Base-by-base conservation (phyloP, 108 stramenopile genomes). In the Nitzschia palea region DNA sequence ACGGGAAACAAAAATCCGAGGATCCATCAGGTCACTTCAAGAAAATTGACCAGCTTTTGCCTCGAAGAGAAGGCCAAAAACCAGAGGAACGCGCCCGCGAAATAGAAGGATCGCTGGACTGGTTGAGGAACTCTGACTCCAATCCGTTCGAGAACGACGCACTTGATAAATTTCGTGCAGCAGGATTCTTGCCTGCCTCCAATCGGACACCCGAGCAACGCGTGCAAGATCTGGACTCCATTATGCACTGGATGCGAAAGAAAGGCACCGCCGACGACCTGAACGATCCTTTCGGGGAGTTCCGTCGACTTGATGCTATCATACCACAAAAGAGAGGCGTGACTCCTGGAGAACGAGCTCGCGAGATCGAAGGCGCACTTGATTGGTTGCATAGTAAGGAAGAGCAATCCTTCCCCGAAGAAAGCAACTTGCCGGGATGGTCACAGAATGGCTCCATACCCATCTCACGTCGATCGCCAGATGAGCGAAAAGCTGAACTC, bases 91-190 rank as follows among this genome's bases (percentile, higher is more conserved):
- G 68, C 6, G 74, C 74, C 8, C 28, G 33, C 12, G 77, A 78
- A 3, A 71, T 78, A 45, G 70, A 71, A 55, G 64, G 37, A 50
- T 64, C 77, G 10, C 52, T 78, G 32, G 68, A 74, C 37, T 80
- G 73, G 73, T 44, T 55, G 42, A 18, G 20, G 4, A 51, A 40
- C 17, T 27, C 33, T 5, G 66, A 50, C 17, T 53, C 36, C 37
- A 34, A 40, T 36, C 50, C 50, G 5, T 12, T n/a, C 23, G 62
- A 34, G 1, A 30, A 26, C 18, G 52, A 52, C 4, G 44, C 25
- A 32, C 22, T 25, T 37, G 20, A 22, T 2, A 42, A 64, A 6
- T 50, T 70, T 20, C 57, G 68, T 25, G 32, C 57, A 58, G n/a
- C 60, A 35, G 44, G 57, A 31, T 62, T 55, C 4, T 4, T 33